Evolutionary conservation across 2,329 filamentous ascomycete species (phyloP).

Genomic region (Botryosphaeria dothidea): DNA sequence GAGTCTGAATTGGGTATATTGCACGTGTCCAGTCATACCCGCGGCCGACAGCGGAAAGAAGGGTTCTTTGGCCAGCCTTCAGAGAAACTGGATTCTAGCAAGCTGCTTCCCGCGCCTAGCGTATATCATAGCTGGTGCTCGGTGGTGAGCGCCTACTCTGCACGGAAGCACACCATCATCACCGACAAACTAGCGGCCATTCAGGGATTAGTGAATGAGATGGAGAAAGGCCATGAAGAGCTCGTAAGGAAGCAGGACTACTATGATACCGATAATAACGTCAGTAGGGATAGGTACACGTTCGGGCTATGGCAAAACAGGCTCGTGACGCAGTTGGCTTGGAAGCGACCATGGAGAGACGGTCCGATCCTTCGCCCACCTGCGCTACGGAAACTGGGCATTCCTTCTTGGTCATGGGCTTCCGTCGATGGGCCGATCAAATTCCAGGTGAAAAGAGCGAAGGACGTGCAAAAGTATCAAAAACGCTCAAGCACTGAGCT

Average conservation of each 20-base stretch:
- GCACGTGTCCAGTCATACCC: too few relatives aligned
- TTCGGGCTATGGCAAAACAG: not conserved
- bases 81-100: too few relatives aligned
- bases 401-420: not conserved
- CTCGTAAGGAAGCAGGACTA: too few relatives aligned
- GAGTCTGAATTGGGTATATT: not conserved
- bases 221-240: too few relatives aligned
- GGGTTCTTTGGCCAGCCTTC: too few relatives aligned
- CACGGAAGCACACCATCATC: slow-evolving; percentile 6
- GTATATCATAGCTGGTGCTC: not conserved
- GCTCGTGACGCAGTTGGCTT: not conserved
- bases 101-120: not conserved
- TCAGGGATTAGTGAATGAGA: not conserved
- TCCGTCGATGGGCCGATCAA: not conserved
- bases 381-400: not conserved
- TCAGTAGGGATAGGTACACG: not conserved
- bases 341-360: not conserved
- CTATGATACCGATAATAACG: too few relatives aligned
- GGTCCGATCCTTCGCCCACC: not conserved
- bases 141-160: not conserved
- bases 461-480: too few relatives aligned
- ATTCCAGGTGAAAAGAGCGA: not conserved
- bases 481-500: not conserved
- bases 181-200: slow-evolving; percentile 21
- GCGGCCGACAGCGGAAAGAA: too few relatives aligned